Conservation (phyloP, 1,284 basidiomycete species). For the Athelia sp. region DNA sequence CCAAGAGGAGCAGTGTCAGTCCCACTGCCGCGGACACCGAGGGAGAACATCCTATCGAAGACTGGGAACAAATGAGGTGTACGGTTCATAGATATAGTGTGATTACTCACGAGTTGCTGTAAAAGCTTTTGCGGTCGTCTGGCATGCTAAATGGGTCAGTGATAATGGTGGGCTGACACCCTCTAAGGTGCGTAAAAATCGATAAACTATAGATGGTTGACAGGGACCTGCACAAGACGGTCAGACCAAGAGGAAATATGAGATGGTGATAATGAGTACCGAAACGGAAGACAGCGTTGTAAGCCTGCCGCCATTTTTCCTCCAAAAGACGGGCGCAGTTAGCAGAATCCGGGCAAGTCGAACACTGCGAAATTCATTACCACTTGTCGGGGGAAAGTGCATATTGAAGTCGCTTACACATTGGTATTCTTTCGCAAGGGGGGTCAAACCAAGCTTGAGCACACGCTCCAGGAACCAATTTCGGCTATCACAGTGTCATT, state of each 20-base stretch:
- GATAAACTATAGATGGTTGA: constrained; percentile 87
- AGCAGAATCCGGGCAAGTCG: constrained; percentile 77
- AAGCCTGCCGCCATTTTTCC: constrained; percentile 90
- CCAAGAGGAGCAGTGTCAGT: constrained; percentile 58
- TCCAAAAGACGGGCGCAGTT: constrained; percentile 85
- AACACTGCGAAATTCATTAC: constrained; percentile 44
- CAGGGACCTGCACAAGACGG: constrained; percentile 51
- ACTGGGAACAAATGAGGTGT: constrained; percentile 38
- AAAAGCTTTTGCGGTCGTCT: constrained; percentile 82
- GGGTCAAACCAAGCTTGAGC: constrained; percentile 83
- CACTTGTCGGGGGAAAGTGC: constrained; percentile 4
- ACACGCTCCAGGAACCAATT: constrained; percentile 94
- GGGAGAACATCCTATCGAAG: constrained; percentile 89
- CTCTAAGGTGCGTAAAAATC: constrained; percentile 78
- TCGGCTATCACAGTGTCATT: constrained; percentile 44
- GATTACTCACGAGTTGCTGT: constrained; percentile 68
- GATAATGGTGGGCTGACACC: constrained; percentile 77
- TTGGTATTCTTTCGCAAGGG: constrained; percentile 87
- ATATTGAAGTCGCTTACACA: constrained; percentile 45
- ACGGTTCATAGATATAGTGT: background rate
- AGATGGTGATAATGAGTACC: constrained; percentile 35
- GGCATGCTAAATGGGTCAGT: constrained; percentile 81
- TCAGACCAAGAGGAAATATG: constrained; percentile 23
- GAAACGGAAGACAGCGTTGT: constrained; percentile 83
- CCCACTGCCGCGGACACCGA: constrained; percentile 70